phyloP scores from a whole-genome alignment of 768 basidiomycete species.

The Inosperma sp. region DNA sequence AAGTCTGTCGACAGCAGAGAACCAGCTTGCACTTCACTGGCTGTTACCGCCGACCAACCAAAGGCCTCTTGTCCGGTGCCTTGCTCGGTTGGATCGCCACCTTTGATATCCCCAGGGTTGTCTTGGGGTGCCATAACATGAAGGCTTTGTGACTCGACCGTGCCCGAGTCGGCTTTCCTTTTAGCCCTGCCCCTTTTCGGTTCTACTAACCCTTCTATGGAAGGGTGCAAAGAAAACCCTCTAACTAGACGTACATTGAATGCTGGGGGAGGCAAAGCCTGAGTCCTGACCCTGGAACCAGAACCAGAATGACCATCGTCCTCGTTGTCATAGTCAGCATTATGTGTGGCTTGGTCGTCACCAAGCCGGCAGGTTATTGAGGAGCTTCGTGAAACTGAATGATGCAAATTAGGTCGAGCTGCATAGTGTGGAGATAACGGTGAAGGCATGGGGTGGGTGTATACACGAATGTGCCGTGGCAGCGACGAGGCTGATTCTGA shows the following conservation, averaged over 20 bases:
- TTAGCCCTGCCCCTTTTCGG: constrained; percentile 2
- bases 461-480: not conserved
- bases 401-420: not conserved
- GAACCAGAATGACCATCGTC: not conserved
- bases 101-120: not conserved
- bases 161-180: not conserved
- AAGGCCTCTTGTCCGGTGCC: too few relatives aligned
- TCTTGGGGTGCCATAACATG: not conserved
- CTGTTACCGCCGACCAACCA: too few relatives aligned
- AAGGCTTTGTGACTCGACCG: not conserved
- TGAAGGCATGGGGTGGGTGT: not conserved
- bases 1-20: not conserved
- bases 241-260: not conserved
- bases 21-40: too few relatives aligned
- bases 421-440: not conserved
- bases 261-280: not conserved
- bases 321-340: not conserved
- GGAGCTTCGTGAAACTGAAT: not conserved
- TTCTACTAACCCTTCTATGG: not conserved
- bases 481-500: not conserved
- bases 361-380: not conserved
- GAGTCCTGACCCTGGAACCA: not conserved
- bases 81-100: too few relatives aligned
- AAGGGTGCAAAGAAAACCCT: not conserved
- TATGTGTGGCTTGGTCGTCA: not conserved